Evolutionary conservation across 2,329 filamentous ascomycete species (phyloP).

Genomic region (Phoma herbarum): DNA sequence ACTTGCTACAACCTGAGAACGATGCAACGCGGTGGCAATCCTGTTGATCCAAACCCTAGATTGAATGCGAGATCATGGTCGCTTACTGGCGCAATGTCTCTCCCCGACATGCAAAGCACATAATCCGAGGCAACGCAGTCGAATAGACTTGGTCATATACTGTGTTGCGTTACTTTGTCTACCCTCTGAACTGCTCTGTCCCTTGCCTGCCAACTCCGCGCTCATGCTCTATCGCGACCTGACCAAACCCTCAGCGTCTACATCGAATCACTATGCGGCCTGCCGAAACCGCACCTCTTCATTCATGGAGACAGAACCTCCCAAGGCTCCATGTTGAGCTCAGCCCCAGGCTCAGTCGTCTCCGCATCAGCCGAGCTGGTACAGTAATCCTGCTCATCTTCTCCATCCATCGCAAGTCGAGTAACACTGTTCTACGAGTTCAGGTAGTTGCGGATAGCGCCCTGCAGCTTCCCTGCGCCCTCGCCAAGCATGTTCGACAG

Average conservation of each 20-base stretch:
- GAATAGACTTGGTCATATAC: background rate
- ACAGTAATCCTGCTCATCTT: background rate
- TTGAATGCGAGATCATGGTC: background rate
- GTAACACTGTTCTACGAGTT: conserved; percentile 46
- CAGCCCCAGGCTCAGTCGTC: background rate
- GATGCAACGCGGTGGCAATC: background rate
- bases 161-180: conserved; percentile 18
- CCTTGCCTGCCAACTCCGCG: background rate
- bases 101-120: too few relatives aligned
- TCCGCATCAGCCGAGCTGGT: background rate
- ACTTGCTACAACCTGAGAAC: background rate
- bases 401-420: background rate
- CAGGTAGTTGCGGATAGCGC: conserved; percentile 52
- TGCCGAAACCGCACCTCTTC: background rate
- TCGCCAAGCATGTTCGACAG: conserved; percentile 83
- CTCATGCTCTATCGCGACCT: conserved; percentile 1
- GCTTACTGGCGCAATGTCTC: background rate
- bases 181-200: background rate
- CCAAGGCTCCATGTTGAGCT: conserved; percentile 17
- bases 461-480: conserved; percentile 84
- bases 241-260: background rate
- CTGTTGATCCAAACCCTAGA: background rate
- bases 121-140: background rate
- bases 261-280: background rate
- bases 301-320: conserved; percentile 7